Base-by-base conservation (phyloP, 2,329 filamentous ascomycete species). In the Venturia effusa region DNA sequence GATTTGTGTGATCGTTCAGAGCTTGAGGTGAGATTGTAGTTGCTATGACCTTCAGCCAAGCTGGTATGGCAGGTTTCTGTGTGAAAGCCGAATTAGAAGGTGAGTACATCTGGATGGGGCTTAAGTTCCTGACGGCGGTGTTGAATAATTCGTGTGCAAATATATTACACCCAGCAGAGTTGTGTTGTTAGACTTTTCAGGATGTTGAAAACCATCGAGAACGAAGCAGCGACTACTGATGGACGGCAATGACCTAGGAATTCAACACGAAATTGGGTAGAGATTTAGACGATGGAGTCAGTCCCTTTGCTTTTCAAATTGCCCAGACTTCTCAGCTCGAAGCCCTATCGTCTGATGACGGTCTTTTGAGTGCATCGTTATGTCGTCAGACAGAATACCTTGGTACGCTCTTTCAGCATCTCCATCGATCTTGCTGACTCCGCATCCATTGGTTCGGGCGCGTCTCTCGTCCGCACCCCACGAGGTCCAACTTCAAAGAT, bases 401-500 rank as follows among this genome's bases (percentile, higher is more conserved):
- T 40, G 8, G 10, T 48, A 15, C 61, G 37, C 30, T 63, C 61
- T 7, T 57, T 37, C 30, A 63, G 15, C 27, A 63, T 59, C 1
- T 39, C 32, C 32, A 41, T 22, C 22, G 32, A n/a, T 17, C 41
- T 37, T 41, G 11, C 34, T 24, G 61, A 73, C 62, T 74, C 68
- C 4, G 67, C 51, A 59, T 77, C 72, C 59, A 75, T 64, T 62
- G 74, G 72, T 60, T 70, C 69, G 5, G 68, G 64, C 15, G 68
- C 70, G n/a, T 69, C 68, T 34, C 73, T 69, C 48, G 67, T 67
- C 7, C 69, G 70, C 22, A 70, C 70, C 17, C 72, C 73, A n/a
- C 72, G 72, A 10, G 77, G 76, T 15, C 75, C 75, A 54, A 74
- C 71, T 63, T 79, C 78, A 55, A 75, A 71, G n/a, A 74, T 73